Evolutionary conservation across 2,329 filamentous ascomycete species (phyloP), one percentile per base, ranked within the genome.

Genomic region (Arthroderma sp.): DNA sequence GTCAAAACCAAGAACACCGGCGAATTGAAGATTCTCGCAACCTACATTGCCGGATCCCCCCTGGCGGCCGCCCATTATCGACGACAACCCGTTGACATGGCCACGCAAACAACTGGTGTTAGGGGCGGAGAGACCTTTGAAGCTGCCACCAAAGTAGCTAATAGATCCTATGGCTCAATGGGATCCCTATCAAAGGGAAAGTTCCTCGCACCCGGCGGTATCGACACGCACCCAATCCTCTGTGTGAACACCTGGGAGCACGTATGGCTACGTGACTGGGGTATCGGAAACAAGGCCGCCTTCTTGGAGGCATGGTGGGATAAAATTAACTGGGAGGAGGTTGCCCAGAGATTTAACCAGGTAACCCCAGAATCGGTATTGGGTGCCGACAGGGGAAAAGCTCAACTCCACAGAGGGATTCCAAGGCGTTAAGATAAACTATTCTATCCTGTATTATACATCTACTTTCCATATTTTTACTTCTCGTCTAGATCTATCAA

Each of bases 161-260:
- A 47, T 29, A 44, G 42, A 29, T 43, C 43, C 34, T 54, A 51
- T 9, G 56, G 57, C 15, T 45, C 49, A 9, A 55, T 57, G 42
- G 56, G 55, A 11, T 45, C 47, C 6, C 50, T 50, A 39, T 54
- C 54, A 36, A 37, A 47, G 50, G 36, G 33, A 9, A 61, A 60
- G 55, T 57, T 48, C 44, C 50, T 65, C 40, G 64, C 65, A 3
- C 64, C 61, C 30, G 63, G 65, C 4, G 66, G 62, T 8, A 48
- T 61, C n/a, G 60, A 82, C 40, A 64, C 88, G 31, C 71, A 78
- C 46, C 88, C 89, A 8, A 71, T 96, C 49, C 69, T 98, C 55
- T 95, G 89, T 61, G 75, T 96, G 48, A 96, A 87, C 67, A 94
- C 87, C 4, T 98, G 91, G 91, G 82, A 96, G 70, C 91, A 96